Evolutionary conservation across 2,329 filamentous ascomycete genomes (phyloP).

Genomic region (Xylariales sp.): DNA sequence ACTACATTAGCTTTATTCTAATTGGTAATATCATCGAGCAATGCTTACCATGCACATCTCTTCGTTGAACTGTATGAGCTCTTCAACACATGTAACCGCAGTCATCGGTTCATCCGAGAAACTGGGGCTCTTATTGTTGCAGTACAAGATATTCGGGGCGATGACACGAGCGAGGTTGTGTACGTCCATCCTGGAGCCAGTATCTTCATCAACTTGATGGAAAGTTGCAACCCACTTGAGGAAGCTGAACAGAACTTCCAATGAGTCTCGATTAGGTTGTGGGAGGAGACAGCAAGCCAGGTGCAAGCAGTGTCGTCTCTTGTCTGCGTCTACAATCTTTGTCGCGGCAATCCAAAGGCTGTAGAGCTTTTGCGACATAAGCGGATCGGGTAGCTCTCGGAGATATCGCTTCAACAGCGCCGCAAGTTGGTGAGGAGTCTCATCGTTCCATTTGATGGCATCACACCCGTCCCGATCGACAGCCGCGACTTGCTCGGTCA

Average conservation of each 20-base stretch:
- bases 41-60: constrained; percentile 91
- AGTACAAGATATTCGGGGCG: constrained; percentile 88
- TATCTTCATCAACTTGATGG: constrained; percentile 94
- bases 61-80: constrained; percentile 88
- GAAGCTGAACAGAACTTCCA: constrained; percentile 94
- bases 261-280: constrained; percentile 85
- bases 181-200: constrained; percentile 97
- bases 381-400: constrained; percentile 86
- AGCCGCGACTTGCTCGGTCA: constrained; percentile 78
- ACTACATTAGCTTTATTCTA: not conserved
- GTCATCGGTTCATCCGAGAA: constrained; percentile 86
- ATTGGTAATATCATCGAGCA: constrained; percentile 1
- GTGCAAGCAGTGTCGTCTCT: constrained; percentile 80
- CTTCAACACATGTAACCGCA: constrained; percentile 88
- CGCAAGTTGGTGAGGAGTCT: constrained; percentile 89
- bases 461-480: constrained; percentile 86
- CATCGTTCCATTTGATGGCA: constrained; percentile 77
- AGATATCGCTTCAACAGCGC: constrained; percentile 94
- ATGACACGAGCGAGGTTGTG: constrained; percentile 97
- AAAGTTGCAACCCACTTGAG: constrained; percentile 97
- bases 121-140: constrained; percentile 57
- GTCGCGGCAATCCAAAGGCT: constrained; percentile 85
- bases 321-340: constrained; percentile 78
- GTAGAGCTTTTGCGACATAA: constrained; percentile 94
- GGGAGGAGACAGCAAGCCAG: constrained; percentile 88